Evolutionary conservation across 306 rosid species (phyloP).

Genomic region (Gillenia trifoliata): DNA sequence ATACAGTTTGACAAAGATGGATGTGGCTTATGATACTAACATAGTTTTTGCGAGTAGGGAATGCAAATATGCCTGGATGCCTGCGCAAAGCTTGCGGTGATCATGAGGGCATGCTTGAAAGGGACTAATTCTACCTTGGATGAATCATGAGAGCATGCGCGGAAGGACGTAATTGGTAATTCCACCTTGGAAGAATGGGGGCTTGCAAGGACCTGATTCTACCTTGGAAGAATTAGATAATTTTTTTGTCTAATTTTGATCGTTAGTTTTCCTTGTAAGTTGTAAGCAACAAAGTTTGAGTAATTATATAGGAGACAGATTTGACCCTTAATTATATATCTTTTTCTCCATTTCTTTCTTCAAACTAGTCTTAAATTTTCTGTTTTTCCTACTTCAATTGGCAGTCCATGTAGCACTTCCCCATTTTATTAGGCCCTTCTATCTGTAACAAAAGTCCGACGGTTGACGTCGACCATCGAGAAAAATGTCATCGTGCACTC

Average conservation of each 20-base stretch:
- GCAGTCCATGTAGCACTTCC: background rate
- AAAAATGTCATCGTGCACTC: too few species aligned
- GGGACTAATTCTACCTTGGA: constrained; percentile 48
- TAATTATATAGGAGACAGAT: background rate
- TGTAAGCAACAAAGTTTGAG: background rate
- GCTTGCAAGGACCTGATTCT: background rate
- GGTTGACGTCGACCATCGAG: too few species aligned
- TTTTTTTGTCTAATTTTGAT: background rate
- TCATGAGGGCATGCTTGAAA: constrained; percentile 81
- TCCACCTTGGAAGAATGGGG: background rate
- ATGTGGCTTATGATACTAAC: background rate
- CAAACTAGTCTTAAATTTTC: background rate
- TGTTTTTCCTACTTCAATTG: background rate
- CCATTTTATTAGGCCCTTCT: background rate
- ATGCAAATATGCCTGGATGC: constrained; percentile 92
- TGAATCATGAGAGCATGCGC: constrained; percentile 20
- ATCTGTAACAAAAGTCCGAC: background rate
- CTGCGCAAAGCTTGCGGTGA: constrained; percentile 70
- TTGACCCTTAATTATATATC: background rate
- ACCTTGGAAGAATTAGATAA: background rate
- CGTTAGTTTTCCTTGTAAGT: background rate
- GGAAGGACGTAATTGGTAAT: background rate
- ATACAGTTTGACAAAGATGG: background rate
- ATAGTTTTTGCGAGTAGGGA: constrained; percentile 47
- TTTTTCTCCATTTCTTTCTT: background rate